These are phyloP conservation scores for Klebsormidium nitens DNA, from an alignment of 139 green algal species.

Conservation along the genomic window DNA sequence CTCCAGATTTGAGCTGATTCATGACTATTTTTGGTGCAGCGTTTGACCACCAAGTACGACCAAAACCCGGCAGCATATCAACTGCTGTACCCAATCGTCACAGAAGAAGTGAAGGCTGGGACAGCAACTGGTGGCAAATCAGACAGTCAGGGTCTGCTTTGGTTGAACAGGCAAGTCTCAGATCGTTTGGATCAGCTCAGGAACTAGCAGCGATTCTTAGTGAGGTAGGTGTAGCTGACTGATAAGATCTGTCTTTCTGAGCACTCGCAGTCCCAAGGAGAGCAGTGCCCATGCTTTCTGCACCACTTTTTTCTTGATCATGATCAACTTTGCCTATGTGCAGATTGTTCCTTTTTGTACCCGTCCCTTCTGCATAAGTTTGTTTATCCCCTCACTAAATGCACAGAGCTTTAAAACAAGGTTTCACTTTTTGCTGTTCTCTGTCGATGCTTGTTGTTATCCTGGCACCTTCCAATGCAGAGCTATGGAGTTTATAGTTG, in stretches of 20 bases:
- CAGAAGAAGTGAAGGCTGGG: conserved; percentile 3
- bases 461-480: too few relatives aligned
- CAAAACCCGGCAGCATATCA: conserved; percentile 11
- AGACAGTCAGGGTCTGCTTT: conserved; percentile 19
- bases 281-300: too few relatives aligned
- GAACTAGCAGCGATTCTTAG: too few relatives aligned
- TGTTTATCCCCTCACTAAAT: too few relatives aligned
- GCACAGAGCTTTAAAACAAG: too few relatives aligned
- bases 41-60: conserved; percentile 7
- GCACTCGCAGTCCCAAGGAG: too few relatives aligned
- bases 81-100: conserved; percentile 25
- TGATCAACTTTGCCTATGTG: neutral
- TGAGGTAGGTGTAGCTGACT: too few relatives aligned
- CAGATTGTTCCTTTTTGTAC: neutral
- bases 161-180: conserved; percentile 28
- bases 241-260: too few relatives aligned
- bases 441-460: too few relatives aligned
- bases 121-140: neutral
- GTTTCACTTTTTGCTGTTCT: too few relatives aligned
- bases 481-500: conserved; percentile 30
- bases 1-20: neutral
- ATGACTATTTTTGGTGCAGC: conserved; percentile 15
- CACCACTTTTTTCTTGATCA: neutral
- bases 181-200: too few relatives aligned
- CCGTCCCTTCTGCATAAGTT: too few relatives aligned